Conservation (phyloP, 768 basidiomycete species). For the Lanmaoa rubissima region DNA sequence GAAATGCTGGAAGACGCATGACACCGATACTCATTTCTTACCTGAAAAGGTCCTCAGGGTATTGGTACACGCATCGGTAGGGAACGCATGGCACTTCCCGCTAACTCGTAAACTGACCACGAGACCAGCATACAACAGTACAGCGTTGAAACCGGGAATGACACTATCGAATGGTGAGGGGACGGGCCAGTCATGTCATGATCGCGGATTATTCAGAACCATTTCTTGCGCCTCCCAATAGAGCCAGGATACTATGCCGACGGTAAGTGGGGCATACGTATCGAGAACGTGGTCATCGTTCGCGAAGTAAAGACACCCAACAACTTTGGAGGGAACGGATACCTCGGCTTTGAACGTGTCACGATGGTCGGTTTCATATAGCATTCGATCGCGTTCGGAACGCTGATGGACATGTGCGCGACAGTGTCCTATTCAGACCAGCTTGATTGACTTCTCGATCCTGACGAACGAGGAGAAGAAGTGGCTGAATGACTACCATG, state of each 20-base stretch:
- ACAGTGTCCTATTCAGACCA: constrained; percentile 83
- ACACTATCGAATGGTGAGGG: constrained; percentile 76
- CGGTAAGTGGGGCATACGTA: constrained; percentile 87
- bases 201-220: not conserved
- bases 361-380: constrained; percentile 65
- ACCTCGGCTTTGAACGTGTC: constrained; percentile 79
- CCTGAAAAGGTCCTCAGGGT: constrained; percentile 50
- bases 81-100: not conserved
- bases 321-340: constrained; percentile 79
- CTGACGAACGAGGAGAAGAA: constrained; percentile 63
- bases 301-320: constrained; percentile 67
- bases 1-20: not conserved
- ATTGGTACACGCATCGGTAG: constrained; percentile 45
- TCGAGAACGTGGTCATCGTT: constrained; percentile 87
- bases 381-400: not conserved
- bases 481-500: constrained; percentile 88
- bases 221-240: constrained; percentile 14
- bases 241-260: constrained; percentile 94
- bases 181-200: not conserved
- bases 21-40: constrained; percentile 3
- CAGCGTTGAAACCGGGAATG: constrained; percentile 78
- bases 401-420: not conserved
- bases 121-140: constrained; percentile 59
- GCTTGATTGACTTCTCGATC: constrained; percentile 64
- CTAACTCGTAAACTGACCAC: not conserved